A percentile compares a stretch with the other conserved stretches of the same genome.
These are phyloP conservation scores for Trametes punicea DNA, from an alignment of 768 basidiomycete species.

Conservation along the genomic window DNA sequence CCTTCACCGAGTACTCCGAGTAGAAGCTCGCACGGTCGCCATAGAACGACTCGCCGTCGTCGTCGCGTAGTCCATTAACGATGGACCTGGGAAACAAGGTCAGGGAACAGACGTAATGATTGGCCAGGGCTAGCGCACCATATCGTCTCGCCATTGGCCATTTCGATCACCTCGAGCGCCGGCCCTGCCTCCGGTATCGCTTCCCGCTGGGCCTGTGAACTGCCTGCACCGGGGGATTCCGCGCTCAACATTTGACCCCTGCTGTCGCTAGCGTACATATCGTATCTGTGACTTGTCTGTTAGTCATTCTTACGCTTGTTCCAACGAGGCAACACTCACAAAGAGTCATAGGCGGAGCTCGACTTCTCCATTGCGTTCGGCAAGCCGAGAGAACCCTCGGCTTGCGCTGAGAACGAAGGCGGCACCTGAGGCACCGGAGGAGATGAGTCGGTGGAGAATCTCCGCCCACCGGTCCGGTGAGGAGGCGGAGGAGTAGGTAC, in stretches of 20 bases:
- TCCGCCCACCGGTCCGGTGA: slow-evolving; percentile 45
- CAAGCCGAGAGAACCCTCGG: slow-evolving; percentile 36
- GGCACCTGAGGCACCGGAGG: slow-evolving; percentile 71
- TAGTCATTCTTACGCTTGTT: slow-evolving; percentile 6
- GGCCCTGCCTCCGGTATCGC: slow-evolving; percentile 39
- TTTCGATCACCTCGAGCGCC: slow-evolving; percentile 75
- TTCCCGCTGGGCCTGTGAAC: slow-evolving; percentile 33
- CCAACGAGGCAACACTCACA: slow-evolving; percentile 48
- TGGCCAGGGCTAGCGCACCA: slow-evolving; percentile 50
- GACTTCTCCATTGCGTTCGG: slow-evolving; percentile 56
- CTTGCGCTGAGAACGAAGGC: slow-evolving; percentile 42
- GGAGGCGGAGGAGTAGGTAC: slow-evolving; percentile 85
- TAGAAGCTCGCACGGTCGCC: slow-evolving; percentile 66
- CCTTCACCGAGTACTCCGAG: slow-evolving; percentile 63
- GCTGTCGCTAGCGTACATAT: slow-evolving; percentile 71
- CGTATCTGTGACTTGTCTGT: slow-evolving; percentile 50
- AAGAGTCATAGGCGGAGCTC: slow-evolving; percentile 69
- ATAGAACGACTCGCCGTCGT: slow-evolving; percentile 67
- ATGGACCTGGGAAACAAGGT: slow-evolving; percentile 55
- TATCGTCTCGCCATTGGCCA: slow-evolving; percentile 85
- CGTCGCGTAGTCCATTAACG: slow-evolving; percentile 79
- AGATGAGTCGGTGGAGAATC: slow-evolving; percentile 64
- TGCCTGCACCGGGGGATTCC: slow-evolving; percentile 31
- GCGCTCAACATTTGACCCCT: slow-evolving; percentile 18
- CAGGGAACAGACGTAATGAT: slow-evolving; percentile 5